phyloP scores from a whole-genome alignment of 306 rosid genomes.

The Cucurbita maxima region DNA sequence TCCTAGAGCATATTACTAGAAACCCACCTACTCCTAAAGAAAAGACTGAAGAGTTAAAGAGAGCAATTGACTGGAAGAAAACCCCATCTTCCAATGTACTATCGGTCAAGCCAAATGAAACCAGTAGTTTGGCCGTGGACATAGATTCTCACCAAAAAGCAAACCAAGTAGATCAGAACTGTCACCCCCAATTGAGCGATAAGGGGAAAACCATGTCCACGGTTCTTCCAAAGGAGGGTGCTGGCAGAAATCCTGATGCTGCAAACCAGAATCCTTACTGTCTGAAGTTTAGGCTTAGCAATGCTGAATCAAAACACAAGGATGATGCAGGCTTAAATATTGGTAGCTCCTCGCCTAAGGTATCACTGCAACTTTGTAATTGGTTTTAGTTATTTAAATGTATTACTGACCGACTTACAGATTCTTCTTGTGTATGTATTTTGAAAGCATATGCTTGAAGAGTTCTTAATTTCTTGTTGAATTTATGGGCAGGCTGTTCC shows the following conservation, averaged over 20 bases:
- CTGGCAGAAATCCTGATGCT: constrained; percentile 17
- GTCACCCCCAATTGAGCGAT: constrained; percentile 16
- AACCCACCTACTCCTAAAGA: constrained; percentile 57
- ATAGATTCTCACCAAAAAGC: constrained; percentile 13
- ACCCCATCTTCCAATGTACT: constrained; percentile 26
- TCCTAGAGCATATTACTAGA: constrained; percentile 75
- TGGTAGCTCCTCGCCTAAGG: neutral
- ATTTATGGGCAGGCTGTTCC: constrained; percentile 30
- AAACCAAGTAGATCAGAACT: constrained; percentile 22
- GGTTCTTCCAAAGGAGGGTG: neutral
- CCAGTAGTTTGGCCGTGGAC: constrained; percentile 18
- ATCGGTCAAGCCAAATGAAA: constrained; percentile 25
- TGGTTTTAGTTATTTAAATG: neutral
- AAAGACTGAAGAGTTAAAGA: constrained; percentile 61
- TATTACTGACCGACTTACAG: neutral
- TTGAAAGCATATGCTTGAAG: neutral
- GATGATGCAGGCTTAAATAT: neutral
- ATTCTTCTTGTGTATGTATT: neutral
- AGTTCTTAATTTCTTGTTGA: neutral
- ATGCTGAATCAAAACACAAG: constrained; percentile 6
- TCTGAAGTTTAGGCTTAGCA: constrained; percentile 14
- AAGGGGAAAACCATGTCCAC: constrained; percentile 12
- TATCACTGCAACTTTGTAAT: neutral
- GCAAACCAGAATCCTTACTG: constrained; percentile 19
- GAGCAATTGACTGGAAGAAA: constrained; percentile 47